phyloP scores from a whole-genome alignment of 2,329 filamentous ascomycete genomes.

The Emericellopsis atlantica region DNA sequence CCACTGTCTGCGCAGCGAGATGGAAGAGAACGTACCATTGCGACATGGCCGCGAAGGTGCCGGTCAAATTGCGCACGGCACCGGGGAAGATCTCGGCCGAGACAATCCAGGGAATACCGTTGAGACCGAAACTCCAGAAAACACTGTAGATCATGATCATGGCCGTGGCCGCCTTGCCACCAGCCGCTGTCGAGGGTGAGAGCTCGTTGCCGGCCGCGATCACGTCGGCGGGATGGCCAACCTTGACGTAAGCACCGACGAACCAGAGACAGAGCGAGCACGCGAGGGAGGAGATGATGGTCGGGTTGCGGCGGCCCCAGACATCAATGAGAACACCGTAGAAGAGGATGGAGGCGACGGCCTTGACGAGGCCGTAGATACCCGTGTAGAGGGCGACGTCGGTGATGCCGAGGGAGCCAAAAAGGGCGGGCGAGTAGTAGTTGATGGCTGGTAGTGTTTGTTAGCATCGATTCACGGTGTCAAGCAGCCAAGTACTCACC shows the following conservation, averaged over 20 bases:
- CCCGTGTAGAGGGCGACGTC: slow-evolving; percentile 33
- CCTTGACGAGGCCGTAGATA: slow-evolving; percentile 34
- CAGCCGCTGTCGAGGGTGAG: slow-evolving; percentile 26
- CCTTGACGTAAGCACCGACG: slow-evolving; percentile 39
- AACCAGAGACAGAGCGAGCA: slow-evolving; percentile 37
- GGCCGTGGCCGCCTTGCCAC: slow-evolving; percentile 38
- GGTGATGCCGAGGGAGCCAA: slow-evolving; percentile 29
- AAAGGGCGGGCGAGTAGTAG: slow-evolving; percentile 28
- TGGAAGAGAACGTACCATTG: slow-evolving; percentile 16
- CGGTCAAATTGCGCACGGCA: slow-evolving; percentile 25
- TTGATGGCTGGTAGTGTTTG: slow-evolving; percentile 19
- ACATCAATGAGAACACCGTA: slow-evolving; percentile 25
- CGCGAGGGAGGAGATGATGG: slow-evolving; percentile 32
- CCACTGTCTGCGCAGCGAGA: neutral
- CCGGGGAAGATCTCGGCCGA: slow-evolving; percentile 31
- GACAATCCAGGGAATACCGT: slow-evolving; percentile 32
- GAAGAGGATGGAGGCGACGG: slow-evolving; percentile 25
- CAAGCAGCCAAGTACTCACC: slow-evolving; percentile 9
- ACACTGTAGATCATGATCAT: slow-evolving; percentile 42
- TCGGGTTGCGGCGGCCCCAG: slow-evolving; percentile 24
- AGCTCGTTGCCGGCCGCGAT: slow-evolving; percentile 27
- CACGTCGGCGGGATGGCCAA: slow-evolving; percentile 31
- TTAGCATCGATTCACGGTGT: neutral
- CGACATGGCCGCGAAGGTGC: slow-evolving; percentile 24
- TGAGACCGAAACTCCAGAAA: slow-evolving; percentile 32